A percentile compares a stretch with the other conserved stretches of the same genome.
Conservation (phyloP, 306 rosid genomes). For the Cicer cuneatum region DNA sequence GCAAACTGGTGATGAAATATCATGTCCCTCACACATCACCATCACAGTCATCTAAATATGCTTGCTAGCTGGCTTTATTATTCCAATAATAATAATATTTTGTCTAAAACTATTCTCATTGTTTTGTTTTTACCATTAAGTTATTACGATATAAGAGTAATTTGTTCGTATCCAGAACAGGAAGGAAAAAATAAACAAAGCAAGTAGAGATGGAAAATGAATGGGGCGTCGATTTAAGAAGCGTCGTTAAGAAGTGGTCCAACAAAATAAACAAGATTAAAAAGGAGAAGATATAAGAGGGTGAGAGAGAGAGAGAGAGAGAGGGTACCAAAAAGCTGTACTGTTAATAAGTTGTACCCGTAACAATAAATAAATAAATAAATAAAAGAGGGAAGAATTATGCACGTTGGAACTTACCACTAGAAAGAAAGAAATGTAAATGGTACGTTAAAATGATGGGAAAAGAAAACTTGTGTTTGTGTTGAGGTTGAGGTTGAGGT, state of each 20-base stretch:
- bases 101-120: neutral
- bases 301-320: neutral
- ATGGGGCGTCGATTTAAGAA: no score
- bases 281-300: conserved; percentile 16
- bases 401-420: conserved; percentile 26
- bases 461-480: neutral
- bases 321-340: neutral
- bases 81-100: conserved; percentile 20
- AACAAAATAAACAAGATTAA: neutral
- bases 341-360: conserved; percentile 36
- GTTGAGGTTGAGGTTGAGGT: neutral
- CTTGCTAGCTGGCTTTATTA: conserved; percentile 49
- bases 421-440: neutral
- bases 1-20: conserved; percentile 9
- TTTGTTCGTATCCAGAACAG: neutral
- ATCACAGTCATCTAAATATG: conserved; percentile 38
- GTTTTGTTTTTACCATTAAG: neutral
- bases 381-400: neutral
- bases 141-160: no score
- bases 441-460: conserved; percentile 33
- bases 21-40: conserved; percentile 9
- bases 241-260: neutral
- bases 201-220: conserved; percentile 1
- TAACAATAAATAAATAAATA: neutral
- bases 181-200: neutral